Conservation (phyloP, 2,329 filamentous ascomycete species). For the Alternaria metachromatica region DNA sequence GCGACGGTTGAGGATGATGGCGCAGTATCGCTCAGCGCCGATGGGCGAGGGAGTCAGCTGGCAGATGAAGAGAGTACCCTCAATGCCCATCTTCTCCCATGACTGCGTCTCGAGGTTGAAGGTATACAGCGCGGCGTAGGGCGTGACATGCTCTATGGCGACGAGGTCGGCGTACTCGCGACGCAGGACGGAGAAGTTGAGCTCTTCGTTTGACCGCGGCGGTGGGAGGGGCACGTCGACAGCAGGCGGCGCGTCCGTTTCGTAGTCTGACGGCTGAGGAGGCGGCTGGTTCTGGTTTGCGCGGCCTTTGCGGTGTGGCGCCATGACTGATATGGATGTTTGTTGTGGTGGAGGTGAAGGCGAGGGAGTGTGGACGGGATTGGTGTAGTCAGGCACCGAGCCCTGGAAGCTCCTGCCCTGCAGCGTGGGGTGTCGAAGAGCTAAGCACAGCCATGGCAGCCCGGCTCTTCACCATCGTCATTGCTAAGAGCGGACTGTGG, state of each 20-base stretch:
- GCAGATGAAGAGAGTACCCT: constrained; percentile 90
- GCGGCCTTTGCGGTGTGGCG: constrained; percentile 40
- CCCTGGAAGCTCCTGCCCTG: neutral
- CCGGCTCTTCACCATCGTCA: constrained; percentile 17
- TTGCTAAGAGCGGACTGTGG: constrained; percentile 13
- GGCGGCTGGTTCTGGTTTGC: constrained; percentile 38
- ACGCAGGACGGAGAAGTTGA: constrained; percentile 84
- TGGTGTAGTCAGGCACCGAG: neutral
- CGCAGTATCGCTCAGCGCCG: constrained; percentile 50
- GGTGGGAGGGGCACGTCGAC: constrained; percentile 52
- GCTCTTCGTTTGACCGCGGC: constrained; percentile 76
- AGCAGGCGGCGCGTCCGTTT: constrained; percentile 55
- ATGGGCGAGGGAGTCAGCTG: constrained; percentile 56
- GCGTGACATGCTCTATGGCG: constrained; percentile 78
- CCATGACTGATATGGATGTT: constrained; percentile 26
- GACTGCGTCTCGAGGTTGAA: constrained; percentile 69
- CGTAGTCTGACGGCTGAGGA: constrained; percentile 61
- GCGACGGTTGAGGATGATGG: constrained; percentile 57
- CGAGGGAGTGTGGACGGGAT: neutral
- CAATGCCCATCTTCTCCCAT: constrained; percentile 87
- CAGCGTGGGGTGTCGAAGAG: neutral
- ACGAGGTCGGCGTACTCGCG: constrained; percentile 79
- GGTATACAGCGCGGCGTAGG: constrained; percentile 85
- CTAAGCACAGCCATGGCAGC: constrained; percentile 4
- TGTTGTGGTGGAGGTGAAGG: neutral